Base-by-base conservation (phyloP, 768 basidiomycete genomes). In the Strobilomyces confusus region DNA sequence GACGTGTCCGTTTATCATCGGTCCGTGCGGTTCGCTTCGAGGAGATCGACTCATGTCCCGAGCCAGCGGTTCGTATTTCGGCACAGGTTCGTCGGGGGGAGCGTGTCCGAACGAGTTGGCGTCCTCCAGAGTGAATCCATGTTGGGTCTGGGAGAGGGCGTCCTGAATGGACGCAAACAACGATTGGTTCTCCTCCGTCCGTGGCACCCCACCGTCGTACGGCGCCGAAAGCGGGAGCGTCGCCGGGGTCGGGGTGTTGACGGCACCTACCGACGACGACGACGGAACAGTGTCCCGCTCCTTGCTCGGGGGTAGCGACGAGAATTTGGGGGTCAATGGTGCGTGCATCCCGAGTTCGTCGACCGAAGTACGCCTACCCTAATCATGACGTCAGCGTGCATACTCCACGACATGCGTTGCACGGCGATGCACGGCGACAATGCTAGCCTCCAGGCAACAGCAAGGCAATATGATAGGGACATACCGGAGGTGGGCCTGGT, bases 221-320 rank as follows among this genome's bases (percentile, higher is more conserved):
- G 56, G 58, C n/a, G n/a, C 19, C 7, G 62, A 33, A 17, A 44
- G 5, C 3, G 63, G 40, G 13, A 56, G 32, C 4, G n/a, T n/a
- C n/a, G n/a, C n/a, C n/a, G 62, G 55, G 20, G 8, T 4, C 26
- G 26, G 26, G 26, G 26, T 26, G 26, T 29, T 47, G 13, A 40
- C 17, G 4, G 51, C 38, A 22, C 51, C 54, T 19, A 44, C n/a
- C 3, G 42, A 50, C 0, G 71, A 63, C 11, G 61, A 19, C 15
- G 13, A 20, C 5, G 20, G 51, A 9, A 68, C 44, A 0, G 59
- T 61, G 26, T 74, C 75, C 30, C 70, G 71, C 60, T 51, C 68
- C 65, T 54, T 80, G 77, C 17, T 76, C 1, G 86, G 32, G 29
- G 57, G 87, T 69, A 88, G 81, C 1, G 88, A 89, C 23, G 83